Evolutionary conservation across 139 green algal species (phyloP), one percentile per base, ranked within the genome.

Genomic region (Deuterostichococcus epilithicus): DNA sequence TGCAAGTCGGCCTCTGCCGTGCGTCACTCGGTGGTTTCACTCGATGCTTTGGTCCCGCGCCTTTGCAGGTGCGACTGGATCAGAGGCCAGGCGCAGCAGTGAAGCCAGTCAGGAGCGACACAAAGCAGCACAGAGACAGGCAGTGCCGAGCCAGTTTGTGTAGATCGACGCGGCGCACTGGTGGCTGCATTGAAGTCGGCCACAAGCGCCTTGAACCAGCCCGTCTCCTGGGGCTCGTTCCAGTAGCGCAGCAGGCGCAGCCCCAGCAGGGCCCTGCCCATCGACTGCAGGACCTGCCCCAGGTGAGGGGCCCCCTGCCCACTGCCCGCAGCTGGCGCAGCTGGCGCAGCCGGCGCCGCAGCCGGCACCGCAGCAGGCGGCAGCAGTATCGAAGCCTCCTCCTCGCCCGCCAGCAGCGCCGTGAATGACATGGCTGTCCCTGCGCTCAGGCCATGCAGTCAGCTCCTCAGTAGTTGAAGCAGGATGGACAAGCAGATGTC

Each of bases 121-220:
- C 68, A 52, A 23, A 25, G 13, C 6, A 67, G 1, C 1, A 2
- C 58, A 32, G 58, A 26, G 58, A 25, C 26, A 2, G 58, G 26
- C 25, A 25, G 25, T 26, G 28, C 1, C 1, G 26, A 32, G 58
- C 58, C 3, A 32, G 26, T 26, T 32, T 26, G 25, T 67, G 58
- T 32, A 67, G 25, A 32, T 67, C 66, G 13, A 28, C 20, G 1
- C 66, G 20, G 3, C 60, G 73, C 60, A n/a, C 65, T 25, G 38
- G 26, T 33, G n/a, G 8, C 78, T 6, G 44, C 33, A 30, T 79
- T 47, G 70, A 52, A 87, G 42, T 70, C 80, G 25, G 70, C 35
- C 28, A 90, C 60, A 3, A 67, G 13, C 23, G 86, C 86, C 10
- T 71, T 22, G 81, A 82, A 90, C 86, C 86, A 90, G 58, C 81